Percentiles rank a stretch among this genome's conserved stretches.
Conservation (phyloP, 2,329 filamentous ascomycete species). For the Penicillium sp. region DNA sequence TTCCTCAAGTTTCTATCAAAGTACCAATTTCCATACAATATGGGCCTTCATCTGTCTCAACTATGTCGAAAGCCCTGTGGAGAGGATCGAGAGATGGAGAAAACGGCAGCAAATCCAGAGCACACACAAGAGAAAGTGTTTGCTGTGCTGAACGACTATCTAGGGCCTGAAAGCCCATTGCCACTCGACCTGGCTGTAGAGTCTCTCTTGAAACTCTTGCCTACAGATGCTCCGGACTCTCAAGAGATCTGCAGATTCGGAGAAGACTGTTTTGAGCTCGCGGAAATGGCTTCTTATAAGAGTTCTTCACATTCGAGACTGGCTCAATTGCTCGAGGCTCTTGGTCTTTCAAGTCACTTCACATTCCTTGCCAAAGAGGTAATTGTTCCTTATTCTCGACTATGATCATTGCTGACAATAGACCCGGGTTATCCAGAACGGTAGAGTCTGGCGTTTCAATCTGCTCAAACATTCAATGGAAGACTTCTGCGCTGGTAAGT, state of each 20-base stretch:
- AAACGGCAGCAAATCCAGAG: not conserved
- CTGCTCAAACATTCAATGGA: slow-evolving; percentile 5
- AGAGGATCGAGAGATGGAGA: not conserved
- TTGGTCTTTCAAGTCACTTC: slow-evolving; percentile 12
- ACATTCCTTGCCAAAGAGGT: slow-evolving; percentile 6
- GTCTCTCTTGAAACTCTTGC: slow-evolving; percentile 12
- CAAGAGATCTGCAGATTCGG: slow-evolving; percentile 7
- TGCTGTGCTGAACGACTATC: slow-evolving; percentile 2
- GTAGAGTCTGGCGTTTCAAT: slow-evolving; percentile 8
- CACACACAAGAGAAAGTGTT: slow-evolving; percentile 6
- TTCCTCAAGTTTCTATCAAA: not conserved
- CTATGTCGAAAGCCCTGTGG: not conserved
- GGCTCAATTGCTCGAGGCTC: slow-evolving; percentile 11
- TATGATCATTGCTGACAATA: not conserved
- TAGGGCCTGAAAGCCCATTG: not conserved
- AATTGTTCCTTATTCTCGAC: not conserved
- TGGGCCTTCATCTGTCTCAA: slow-evolving; percentile 8
- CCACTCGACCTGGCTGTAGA: slow-evolving; percentile 9
- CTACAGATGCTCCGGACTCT: slow-evolving; percentile 7
- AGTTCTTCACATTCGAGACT: slow-evolving; percentile 2
- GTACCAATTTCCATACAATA: not conserved
- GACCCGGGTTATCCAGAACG: not conserved
- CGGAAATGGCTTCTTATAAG: slow-evolving; percentile 4
- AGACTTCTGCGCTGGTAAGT: slow-evolving; percentile 1
- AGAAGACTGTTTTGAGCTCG: slow-evolving; percentile 14